Percentiles rank a stretch among this genome's conserved stretches.
These are phyloP conservation scores for Ceratobasidium sp. DNA, from an alignment of 1,284 basidiomycete genomes.

Conservation along the genomic window DNA sequence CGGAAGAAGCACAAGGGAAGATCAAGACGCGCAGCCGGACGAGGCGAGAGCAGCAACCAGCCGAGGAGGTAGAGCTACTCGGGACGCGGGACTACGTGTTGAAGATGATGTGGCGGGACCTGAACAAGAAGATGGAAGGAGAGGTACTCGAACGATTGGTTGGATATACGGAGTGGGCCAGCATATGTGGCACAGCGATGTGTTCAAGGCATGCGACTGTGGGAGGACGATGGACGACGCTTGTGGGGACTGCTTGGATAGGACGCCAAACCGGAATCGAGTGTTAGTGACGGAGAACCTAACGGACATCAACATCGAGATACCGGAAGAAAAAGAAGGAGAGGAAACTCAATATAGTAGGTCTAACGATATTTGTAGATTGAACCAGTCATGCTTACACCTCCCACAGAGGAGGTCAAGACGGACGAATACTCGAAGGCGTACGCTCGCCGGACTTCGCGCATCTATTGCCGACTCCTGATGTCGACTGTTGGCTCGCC, in stretches of 20 bases:
- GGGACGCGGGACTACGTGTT: constrained; percentile 3
- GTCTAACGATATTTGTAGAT: background rate
- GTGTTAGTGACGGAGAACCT: background rate
- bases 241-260: constrained; percentile 1
- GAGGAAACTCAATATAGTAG: background rate
- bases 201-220: background rate
- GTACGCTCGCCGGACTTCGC: background rate
- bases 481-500: constrained; percentile 7
- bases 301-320: background rate
- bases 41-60: background rate
- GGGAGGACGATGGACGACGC: background rate
- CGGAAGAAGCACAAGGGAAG: background rate
- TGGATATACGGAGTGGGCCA: constrained; percentile 11
- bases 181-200: constrained; percentile 28
- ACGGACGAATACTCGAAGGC: background rate
- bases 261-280: background rate
- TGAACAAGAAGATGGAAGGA: constrained; percentile 5
- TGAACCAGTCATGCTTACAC: constrained; percentile 1
- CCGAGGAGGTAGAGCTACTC: background rate
- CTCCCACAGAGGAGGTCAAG: background rate
- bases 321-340: background rate
- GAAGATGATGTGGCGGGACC: constrained; percentile 36
- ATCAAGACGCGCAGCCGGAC: background rate
- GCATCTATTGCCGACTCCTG: constrained; percentile 4
- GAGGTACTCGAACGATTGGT: constrained; percentile 12